Conservation (phyloP, 257 asterid genomes). For the Jaltomata sinuosa region DNA sequence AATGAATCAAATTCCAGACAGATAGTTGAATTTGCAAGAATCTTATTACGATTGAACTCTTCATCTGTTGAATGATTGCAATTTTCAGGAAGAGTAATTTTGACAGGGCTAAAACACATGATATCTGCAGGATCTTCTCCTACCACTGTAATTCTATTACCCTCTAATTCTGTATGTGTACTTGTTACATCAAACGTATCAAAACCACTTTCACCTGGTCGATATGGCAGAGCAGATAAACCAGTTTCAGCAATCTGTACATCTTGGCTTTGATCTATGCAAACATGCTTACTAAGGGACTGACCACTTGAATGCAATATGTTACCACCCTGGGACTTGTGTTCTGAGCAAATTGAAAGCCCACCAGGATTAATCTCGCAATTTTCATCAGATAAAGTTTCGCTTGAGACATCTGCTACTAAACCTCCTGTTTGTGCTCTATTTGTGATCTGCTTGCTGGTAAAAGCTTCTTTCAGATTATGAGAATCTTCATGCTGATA, state of each 20-base stretch:
- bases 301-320: conserved; percentile 18
- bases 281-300: conserved; percentile 18
- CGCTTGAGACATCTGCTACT: conserved; percentile 18
- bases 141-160: conserved; percentile 1
- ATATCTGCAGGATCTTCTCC: conserved; percentile 10
- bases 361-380: conserved; percentile 9
- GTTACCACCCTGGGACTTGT: conserved; percentile 4
- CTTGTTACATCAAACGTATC: conserved; percentile 12
- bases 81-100: conserved; percentile 12
- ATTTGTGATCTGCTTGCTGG: conserved; percentile 10
- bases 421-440: conserved; percentile 11
- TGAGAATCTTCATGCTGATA: conserved; percentile 13
- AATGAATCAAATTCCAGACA: conserved; percentile 8
- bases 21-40: background rate
- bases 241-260: conserved; percentile 15
- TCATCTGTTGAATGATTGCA: conserved; percentile 4
- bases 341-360: conserved; percentile 10
- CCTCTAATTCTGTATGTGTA: conserved; percentile 2
- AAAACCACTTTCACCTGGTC: conserved; percentile 13
- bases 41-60: background rate
- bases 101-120: conserved; percentile 6
- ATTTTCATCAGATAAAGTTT: conserved; percentile 11
- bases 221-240: conserved; percentile 9
- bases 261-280: conserved; percentile 13
- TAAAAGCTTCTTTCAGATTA: conserved; percentile 14